Evolutionary conservation across 1,284 basidiomycete genomes (phyloP), one percentile per base, ranked within the genome.

Genomic region (Ustilago cynodontis): DNA sequence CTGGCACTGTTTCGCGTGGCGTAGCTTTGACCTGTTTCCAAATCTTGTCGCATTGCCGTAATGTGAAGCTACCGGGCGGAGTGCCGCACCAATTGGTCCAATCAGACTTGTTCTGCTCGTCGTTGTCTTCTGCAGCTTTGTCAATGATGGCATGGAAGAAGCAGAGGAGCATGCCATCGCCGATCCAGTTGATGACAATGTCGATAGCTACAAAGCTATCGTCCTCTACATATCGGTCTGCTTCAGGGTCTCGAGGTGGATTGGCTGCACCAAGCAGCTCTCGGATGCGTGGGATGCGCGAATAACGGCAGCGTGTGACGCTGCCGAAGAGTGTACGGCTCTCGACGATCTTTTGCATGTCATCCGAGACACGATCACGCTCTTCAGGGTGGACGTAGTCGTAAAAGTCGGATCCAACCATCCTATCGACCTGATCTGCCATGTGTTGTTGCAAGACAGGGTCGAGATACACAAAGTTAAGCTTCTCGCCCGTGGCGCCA

Each of bases 11-110:
- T 18, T 71, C 63, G 16, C 61, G 59, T 37, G 66, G 56, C 11
- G n/a, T 8, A 6, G 66, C 53, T 20, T 57, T 63, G 52, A 77
- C 62, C 31, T 77, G 58, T 59, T 63, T 63, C 73, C 80, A 81
- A 26, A 76, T 31, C 41, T 57, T 52, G 29, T 82, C 64, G 65
- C 71, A 81, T 51, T 79, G 68, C 29, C 88, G 85, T 13, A 86
- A 81, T 18, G 81, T 83, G 82, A 88, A 82, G 20, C 58, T 56
- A 11, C 37, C 87, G 9, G 65, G 74, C 1, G 84, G 91, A 0
- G 93, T 94, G 61, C 94, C 94, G 86, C 95, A 98, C 92, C 93
- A 97, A 86, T 97, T 98, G 11, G 93, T 90, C 95, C 95, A 98
- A 39, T 89, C 88, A 1, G 92, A 92, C 86, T 93, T 93, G 82